Base-by-base conservation (phyloP, 352 stramenopile genomes). In the Phytophthora pistaciae region DNA sequence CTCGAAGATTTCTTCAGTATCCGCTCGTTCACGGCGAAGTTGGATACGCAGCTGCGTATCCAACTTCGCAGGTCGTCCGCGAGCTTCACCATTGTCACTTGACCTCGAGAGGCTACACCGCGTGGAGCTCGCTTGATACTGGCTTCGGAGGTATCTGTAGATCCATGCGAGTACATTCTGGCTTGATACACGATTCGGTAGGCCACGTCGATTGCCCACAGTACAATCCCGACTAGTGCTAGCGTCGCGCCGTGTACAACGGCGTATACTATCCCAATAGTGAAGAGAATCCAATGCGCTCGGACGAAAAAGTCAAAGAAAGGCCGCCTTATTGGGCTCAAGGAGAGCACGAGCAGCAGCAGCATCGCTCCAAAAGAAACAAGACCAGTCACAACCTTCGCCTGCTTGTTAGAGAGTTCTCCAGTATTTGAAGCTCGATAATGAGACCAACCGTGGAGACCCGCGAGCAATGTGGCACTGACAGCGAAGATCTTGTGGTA, bases 271-370 rank as follows among this genome's bases (percentile, higher is more conserved):
- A 85, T 54, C 40, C 85, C 66, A 5, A 69, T 36, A 40, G 78
- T 50, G 58, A 87, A 82, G 23, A 87, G 59, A 0, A 87, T 3
- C 71, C 72, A 82, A 68, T 87, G 79, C 16, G 53, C 21, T 3
- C 75, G 62, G 2, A 84, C 13, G 57, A 87, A 87, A 21, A 84
- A 87, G 46, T 73, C 84, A 14, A 84, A 87, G 55, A 75, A 85
- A 7, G 64, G 70, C 1, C 79, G 73, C 0, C 73, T 74, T 38
- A 86, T 73, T 2, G 29, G 8, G 13, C 57, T 52, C 16, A 84
- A 66, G 18, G 79, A 74, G 42, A 77, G 56, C 6, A 74, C 3
- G 1, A 68, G 23, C 11, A 82, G 65, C 23, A 59, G 44, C 18
- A 62, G 52, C 64, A 84, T 66, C 27, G 64, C 38, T 3, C 48